Evolutionary conservation across 495 filamentous ascomycete species (phyloP).

Genomic region (Aspergillus hancockii): DNA sequence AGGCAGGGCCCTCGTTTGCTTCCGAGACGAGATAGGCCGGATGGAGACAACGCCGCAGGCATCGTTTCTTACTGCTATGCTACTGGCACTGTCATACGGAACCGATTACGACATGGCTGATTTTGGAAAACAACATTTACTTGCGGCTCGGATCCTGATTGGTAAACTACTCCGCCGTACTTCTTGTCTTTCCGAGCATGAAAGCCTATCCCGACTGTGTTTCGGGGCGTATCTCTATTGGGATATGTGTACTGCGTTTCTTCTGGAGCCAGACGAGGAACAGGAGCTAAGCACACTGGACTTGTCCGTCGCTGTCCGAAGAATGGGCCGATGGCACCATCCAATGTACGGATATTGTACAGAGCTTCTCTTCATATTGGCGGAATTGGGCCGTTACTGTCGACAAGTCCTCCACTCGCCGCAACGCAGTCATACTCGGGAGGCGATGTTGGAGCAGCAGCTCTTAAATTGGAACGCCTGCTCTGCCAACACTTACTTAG

Average conservation of each 20-base stretch:
- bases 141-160: constrained; percentile 15
- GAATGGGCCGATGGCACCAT: constrained; percentile 18
- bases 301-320: constrained; percentile 11
- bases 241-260: constrained; percentile 20
- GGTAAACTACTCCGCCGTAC: constrained; percentile 14
- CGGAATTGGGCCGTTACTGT: constrained; percentile 19
- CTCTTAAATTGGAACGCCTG: constrained; percentile 15
- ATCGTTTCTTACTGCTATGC: constrained; percentile 13
- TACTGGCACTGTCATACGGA: constrained; percentile 15
- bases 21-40: constrained; percentile 16
- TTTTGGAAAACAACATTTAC: constrained; percentile 20
- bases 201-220: no score
- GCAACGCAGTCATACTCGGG: constrained; percentile 10
- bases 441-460: constrained; percentile 18
- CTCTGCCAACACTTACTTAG: constrained; percentile 15
- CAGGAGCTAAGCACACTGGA: no score
- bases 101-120: constrained; percentile 14
- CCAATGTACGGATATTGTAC: constrained; percentile 21
- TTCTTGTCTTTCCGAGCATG: constrained; percentile 12
- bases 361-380: constrained; percentile 18
- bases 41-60: constrained; percentile 7
- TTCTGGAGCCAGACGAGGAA: constrained; percentile 16
- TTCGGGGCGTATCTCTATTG: constrained; percentile 21
- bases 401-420: constrained; percentile 14
- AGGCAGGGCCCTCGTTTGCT: constrained; percentile 18